A percentile compares a stretch with the other conserved stretches of the same genome.
phyloP scores from a whole-genome alignment of 2,329 filamentous ascomycete genomes.

The Ophiostoma sp. region DNA sequence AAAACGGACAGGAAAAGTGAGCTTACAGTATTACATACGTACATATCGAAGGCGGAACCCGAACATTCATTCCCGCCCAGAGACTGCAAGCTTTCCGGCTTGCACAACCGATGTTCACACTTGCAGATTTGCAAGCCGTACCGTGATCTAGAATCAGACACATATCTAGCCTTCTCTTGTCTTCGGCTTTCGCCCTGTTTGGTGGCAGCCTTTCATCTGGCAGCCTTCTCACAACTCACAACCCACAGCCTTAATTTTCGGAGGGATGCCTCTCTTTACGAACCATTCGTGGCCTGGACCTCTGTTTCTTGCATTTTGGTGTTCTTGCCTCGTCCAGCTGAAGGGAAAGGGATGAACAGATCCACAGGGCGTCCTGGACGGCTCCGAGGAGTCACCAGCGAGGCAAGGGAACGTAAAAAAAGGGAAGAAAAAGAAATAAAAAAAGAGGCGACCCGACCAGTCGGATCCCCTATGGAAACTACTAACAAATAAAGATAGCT shows the following conservation, averaged over 20 bases:
- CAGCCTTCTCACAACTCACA: no score
- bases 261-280: neutral
- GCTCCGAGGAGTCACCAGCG: neutral
- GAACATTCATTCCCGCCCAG: neutral
- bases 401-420: neutral
- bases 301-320: neutral
- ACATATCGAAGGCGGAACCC: neutral
- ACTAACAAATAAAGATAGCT: neutral
- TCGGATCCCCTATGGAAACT: constrained; percentile 1
- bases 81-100: neutral
- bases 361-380: neutral
- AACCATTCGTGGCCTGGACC: neutral
- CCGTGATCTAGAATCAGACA: neutral
- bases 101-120: neutral
- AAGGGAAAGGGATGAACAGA: neutral
- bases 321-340: neutral
- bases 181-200: neutral
- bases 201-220: neutral
- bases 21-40: no score
- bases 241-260: neutral
- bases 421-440: neutral
- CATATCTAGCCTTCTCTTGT: neutral
- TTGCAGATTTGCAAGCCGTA: neutral
- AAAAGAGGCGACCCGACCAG: neutral
- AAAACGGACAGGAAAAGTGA: no score